phyloP scores from a whole-genome alignment of 2,329 filamentous ascomycete species.

The Colletotrichum sp. region DNA sequence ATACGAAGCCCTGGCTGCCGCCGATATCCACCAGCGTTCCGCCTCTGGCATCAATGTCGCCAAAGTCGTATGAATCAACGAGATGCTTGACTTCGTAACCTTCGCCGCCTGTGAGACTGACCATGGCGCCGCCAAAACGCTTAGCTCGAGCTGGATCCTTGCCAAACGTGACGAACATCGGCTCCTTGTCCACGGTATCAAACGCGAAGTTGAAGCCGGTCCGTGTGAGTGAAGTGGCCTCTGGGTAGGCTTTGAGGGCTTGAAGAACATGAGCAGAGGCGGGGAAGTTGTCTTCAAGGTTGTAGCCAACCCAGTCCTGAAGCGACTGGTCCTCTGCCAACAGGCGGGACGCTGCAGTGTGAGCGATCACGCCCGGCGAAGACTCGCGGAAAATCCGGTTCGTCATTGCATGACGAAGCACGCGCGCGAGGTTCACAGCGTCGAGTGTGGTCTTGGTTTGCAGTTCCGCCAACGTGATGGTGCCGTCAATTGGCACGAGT shows the following conservation, averaged over 20 bases:
- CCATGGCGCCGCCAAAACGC: conserved; percentile 60
- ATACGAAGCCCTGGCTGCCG: conserved; percentile 62
- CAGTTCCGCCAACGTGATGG: conserved; percentile 51
- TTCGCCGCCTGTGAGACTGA: conserved; percentile 56
- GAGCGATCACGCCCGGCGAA: conserved; percentile 52
- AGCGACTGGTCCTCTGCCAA: conserved; percentile 53
- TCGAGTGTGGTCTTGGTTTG: conserved; percentile 49
- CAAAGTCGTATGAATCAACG: conserved; percentile 58
- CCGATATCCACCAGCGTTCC: conserved; percentile 63
- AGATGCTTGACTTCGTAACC: conserved; percentile 60
- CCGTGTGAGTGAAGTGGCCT: conserved; percentile 50
- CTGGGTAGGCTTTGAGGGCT: conserved; percentile 48
- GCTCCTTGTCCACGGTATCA: conserved; percentile 52
- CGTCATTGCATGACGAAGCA: conserved; percentile 62
- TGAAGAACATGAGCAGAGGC: conserved; percentile 49
- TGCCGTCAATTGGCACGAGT: conserved; percentile 50
- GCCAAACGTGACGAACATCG: conserved; percentile 58
- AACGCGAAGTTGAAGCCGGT: conserved; percentile 58
- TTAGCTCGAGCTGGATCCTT: conserved; percentile 51
- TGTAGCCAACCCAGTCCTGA: conserved; percentile 60
- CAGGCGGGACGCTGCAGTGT: conserved; percentile 57
- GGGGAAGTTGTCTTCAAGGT: conserved; percentile 58
- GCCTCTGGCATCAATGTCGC: conserved; percentile 42
- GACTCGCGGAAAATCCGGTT: conserved; percentile 60
- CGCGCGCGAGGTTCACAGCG: conserved; percentile 52